Evolutionary conservation across 1,284 basidiomycete genomes (phyloP).

Genomic region (Trichosporon sp.): DNA sequence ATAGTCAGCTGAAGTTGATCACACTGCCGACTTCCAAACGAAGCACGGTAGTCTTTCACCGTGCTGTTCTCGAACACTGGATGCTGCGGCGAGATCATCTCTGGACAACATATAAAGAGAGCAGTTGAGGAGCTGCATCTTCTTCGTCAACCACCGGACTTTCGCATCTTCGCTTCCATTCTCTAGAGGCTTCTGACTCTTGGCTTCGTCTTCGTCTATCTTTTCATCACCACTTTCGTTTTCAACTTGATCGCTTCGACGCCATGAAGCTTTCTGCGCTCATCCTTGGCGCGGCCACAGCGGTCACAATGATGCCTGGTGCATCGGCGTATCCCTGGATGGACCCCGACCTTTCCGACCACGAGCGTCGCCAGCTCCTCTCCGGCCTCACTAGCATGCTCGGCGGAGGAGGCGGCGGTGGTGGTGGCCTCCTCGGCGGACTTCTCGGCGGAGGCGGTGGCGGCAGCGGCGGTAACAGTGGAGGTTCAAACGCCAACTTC

Average conservation of each 20-base stretch:
- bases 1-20: no score
- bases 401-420: background rate
- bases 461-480: background rate
- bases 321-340: background rate
- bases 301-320: background rate
- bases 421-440: background rate
- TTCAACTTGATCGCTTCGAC: background rate
- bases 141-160: background rate
- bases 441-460: background rate
- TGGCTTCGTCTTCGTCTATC: background rate
- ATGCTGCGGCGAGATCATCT: background rate
- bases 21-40: no score
- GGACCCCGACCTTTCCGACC: conserved; percentile 1
- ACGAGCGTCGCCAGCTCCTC: background rate
- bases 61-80: background rate
- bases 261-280: background rate
- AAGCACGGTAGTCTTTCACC: background rate
- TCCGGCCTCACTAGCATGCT: background rate
- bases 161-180: background rate
- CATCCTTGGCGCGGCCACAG: background rate
- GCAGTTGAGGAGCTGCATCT: background rate
- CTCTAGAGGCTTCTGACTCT: background rate
- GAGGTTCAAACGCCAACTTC: background rate
- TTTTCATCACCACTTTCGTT: background rate
- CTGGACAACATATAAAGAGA: background rate